A percentile compares a stretch with the other conserved stretches of the same genome.
phyloP scores from a whole-genome alignment of 139 green algal genomes.

The Klebsormidium nitens region DNA sequence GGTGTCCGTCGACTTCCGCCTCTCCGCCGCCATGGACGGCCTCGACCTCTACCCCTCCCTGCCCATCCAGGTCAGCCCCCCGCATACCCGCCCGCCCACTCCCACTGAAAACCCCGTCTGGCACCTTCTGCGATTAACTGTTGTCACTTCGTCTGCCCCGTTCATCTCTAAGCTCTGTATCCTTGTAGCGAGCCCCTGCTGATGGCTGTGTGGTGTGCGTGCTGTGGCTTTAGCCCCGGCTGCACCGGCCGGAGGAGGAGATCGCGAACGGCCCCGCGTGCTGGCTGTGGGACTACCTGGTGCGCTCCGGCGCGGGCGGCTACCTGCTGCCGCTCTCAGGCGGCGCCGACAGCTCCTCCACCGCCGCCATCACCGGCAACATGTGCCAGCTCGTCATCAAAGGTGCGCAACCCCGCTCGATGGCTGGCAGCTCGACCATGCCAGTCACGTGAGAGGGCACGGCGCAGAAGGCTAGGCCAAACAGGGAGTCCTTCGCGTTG shows the following conservation, averaged over 20 bases:
- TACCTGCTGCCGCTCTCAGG: conserved; percentile 87
- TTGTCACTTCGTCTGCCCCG: too few species aligned
- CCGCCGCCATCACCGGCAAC: conserved; percentile 84
- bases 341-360: conserved; percentile 69
- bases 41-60: conserved; percentile 26
- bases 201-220: too few species aligned
- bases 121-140: too few species aligned
- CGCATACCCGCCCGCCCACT: too few species aligned
- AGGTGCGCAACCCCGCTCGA: background rate
- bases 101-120: too few species aligned
- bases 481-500: too few species aligned
- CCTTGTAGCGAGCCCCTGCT: too few species aligned
- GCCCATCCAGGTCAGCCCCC: conserved; percentile 6
- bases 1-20: conserved; percentile 52
- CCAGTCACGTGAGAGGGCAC: too few species aligned
- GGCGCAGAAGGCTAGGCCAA: too few species aligned
- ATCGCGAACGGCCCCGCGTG: conserved; percentile 87
- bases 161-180: too few species aligned
- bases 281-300: conserved; percentile 98
- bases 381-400: conserved; percentile 84
- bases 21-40: conserved; percentile 38
- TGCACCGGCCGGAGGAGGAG: conserved; percentile 76
- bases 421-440: too few species aligned
- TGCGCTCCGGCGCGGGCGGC: conserved; percentile 69
- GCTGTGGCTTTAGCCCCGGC: too few species aligned